phyloP scores from a whole-genome alignment of 2,329 filamentous ascomycete genomes.

The Neophaeococcomyces mojaviensis region DNA sequence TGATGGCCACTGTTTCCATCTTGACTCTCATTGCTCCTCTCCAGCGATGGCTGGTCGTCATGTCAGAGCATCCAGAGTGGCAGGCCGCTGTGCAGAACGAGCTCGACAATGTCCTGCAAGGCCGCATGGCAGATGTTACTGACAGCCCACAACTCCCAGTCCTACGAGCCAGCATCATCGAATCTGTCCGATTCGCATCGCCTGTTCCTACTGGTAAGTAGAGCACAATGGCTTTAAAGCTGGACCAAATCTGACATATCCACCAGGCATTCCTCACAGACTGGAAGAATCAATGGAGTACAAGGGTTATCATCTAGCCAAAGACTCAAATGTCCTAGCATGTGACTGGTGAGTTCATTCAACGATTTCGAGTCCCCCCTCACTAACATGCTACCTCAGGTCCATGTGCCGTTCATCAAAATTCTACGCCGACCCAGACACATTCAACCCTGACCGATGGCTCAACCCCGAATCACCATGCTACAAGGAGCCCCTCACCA shows the following conservation, averaged over 20 bases:
- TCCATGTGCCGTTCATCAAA: not conserved
- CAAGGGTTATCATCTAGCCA: not conserved
- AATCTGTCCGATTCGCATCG: constrained; percentile 15
- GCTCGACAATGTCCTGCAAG: constrained; percentile 40
- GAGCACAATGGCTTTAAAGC: constrained; percentile 2
- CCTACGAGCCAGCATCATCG: constrained; percentile 32
- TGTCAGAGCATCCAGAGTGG: constrained; percentile 44
- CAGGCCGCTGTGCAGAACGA: constrained; percentile 41
- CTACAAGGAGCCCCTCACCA: constrained; percentile 36
- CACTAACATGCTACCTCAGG: not conserved
- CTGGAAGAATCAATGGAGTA: not conserved
- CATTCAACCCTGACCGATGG: constrained; percentile 36
- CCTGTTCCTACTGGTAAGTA: constrained; percentile 14
- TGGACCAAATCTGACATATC: not conserved
- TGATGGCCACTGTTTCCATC: constrained; percentile 9
- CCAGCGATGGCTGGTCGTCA: constrained; percentile 21
- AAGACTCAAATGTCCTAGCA: not conserved
- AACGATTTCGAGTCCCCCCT: not conserved
- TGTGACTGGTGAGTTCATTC: constrained; percentile 3
- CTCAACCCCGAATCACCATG: constrained; percentile 45
- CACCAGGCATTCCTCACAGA: constrained; percentile 12
- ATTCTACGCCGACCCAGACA: constrained; percentile 1
- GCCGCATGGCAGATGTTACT: constrained; percentile 28
- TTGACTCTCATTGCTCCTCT: constrained; percentile 5
- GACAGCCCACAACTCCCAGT: constrained; percentile 31